These are phyloP conservation scores for Oryza longistaminata DNA, from an alignment of 176 grass and related monocot genomes.

Conservation along the genomic window DNA sequence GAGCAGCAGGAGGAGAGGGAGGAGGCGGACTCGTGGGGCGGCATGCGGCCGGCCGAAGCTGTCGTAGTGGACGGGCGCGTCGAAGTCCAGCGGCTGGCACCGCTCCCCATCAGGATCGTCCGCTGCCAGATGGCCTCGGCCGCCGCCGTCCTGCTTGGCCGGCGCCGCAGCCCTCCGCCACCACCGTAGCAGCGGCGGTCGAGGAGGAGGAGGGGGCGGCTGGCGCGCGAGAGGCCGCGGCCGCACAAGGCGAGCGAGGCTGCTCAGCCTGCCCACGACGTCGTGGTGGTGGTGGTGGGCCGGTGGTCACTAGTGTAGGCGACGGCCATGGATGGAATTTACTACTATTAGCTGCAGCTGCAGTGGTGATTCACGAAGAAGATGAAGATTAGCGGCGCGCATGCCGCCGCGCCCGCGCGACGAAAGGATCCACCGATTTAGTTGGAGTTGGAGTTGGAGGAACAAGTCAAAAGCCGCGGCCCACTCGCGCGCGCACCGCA, in stretches of 20 bases:
- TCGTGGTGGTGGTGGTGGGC: not conserved
- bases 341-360: too few species aligned
- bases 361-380: too few species aligned
- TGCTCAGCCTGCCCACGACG: conserved; percentile 30
- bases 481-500: too few species aligned
- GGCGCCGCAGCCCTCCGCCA: too few species aligned
- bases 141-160: not conserved
- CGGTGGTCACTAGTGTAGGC: conserved; percentile 18
- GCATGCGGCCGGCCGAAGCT: conserved; percentile 52
- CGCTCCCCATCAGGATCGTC: conserved; percentile 59
- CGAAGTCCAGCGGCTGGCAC: conserved; percentile 73
- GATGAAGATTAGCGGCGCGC: too few species aligned
- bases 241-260: conserved; percentile 34
- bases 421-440: too few species aligned
- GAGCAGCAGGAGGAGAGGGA: conserved; percentile 22
- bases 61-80: conserved; percentile 68
- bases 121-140: conserved; percentile 21
- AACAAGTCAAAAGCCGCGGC: too few species aligned
- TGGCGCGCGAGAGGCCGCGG: conserved; percentile 39
- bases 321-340: conserved; percentile 21
- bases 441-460: too few species aligned
- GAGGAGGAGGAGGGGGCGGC: conserved; percentile 53
- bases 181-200: conserved; percentile 7
- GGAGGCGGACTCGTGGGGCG: conserved; percentile 24
- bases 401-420: too few species aligned